These are phyloP conservation scores for Arachnomyces sp. DNA, from an alignment of 2,329 filamentous ascomycete species.

Conservation along the genomic window DNA sequence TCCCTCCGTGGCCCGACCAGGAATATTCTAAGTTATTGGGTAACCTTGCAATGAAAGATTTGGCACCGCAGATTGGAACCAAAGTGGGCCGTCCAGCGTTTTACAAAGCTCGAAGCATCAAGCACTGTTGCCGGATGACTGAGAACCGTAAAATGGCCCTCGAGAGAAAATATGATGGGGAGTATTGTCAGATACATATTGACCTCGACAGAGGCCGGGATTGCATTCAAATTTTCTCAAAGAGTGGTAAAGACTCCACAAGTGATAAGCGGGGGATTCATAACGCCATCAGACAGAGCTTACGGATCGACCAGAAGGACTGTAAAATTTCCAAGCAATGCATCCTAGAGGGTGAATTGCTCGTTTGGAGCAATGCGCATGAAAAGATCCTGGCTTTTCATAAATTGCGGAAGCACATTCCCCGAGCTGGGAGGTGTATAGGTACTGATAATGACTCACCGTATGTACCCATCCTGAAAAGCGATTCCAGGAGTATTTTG, in stretches of 20 bases:
- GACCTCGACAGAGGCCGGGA: conserved; percentile 50
- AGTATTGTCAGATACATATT: conserved; percentile 85
- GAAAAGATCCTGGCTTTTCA: conserved; percentile 66
- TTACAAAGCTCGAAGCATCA: conserved; percentile 62
- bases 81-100: conserved; percentile 60
- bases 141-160: conserved; percentile 58
- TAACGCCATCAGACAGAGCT: conserved; percentile 54
- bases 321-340: conserved; percentile 59
- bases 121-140: conserved; percentile 63
- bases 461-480: conserved; percentile 33
- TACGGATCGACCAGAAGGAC: conserved; percentile 52
- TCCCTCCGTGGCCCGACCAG: conserved; percentile 30
- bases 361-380: conserved; percentile 65
- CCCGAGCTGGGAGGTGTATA: conserved; percentile 62
- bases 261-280: conserved; percentile 58
- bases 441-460: conserved; percentile 62
- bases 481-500: not conserved
- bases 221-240: conserved; percentile 76
- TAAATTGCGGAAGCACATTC: conserved; percentile 72
- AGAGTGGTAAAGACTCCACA: conserved; percentile 85
- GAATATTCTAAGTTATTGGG: conserved; percentile 23
- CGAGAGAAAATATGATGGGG: conserved; percentile 78
- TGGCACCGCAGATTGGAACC: conserved; percentile 51
- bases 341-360: conserved; percentile 76
- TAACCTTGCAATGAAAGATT: conserved; percentile 30